Conservation (phyloP, 2,329 filamentous ascomycete genomes). For the Macrophomina pseudophaseolina region DNA sequence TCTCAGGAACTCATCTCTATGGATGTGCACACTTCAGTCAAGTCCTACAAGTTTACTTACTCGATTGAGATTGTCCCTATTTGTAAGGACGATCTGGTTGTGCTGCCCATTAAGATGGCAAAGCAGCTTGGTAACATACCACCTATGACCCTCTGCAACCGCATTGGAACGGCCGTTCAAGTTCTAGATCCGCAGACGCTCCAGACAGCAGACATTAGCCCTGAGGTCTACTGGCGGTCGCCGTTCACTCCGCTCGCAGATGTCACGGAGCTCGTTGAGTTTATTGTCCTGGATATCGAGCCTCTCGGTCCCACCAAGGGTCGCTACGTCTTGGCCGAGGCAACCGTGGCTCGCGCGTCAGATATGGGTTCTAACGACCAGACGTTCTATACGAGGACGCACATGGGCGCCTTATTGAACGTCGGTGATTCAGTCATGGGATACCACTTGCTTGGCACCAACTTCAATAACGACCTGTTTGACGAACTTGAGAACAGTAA, state of each 20-base stretch:
- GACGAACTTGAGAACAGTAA: constrained; percentile 81
- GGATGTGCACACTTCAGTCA: constrained; percentile 87
- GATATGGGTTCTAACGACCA: constrained; percentile 86
- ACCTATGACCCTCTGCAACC: constrained; percentile 83
- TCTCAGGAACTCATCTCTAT: constrained; percentile 93
- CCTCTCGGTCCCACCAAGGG: constrained; percentile 75
- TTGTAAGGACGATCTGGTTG: constrained; percentile 97
- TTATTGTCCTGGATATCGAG: constrained; percentile 94
- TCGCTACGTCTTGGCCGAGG: constrained; percentile 83
- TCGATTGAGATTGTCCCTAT: constrained; percentile 90
- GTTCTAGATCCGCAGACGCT: constrained; percentile 89
- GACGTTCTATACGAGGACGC: constrained; percentile 88
- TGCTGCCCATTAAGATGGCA: constrained; percentile 85
- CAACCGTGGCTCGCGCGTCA: constrained; percentile 82
- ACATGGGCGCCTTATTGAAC: constrained; percentile 83
- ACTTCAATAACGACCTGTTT: constrained; percentile 88
- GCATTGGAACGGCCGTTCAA: constrained; percentile 87
- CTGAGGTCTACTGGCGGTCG: constrained; percentile 85
- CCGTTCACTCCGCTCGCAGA: constrained; percentile 87
- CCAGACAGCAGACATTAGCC: constrained; percentile 84
- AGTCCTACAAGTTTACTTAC: constrained; percentile 93
- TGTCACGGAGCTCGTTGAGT: constrained; percentile 83
- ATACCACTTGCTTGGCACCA: constrained; percentile 86
- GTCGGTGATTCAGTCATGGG: constrained; percentile 92
- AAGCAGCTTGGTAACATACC: constrained; percentile 87